Conservation (phyloP, 2,329 filamentous ascomycete genomes). For the Trichophyton mentagrophytes region DNA sequence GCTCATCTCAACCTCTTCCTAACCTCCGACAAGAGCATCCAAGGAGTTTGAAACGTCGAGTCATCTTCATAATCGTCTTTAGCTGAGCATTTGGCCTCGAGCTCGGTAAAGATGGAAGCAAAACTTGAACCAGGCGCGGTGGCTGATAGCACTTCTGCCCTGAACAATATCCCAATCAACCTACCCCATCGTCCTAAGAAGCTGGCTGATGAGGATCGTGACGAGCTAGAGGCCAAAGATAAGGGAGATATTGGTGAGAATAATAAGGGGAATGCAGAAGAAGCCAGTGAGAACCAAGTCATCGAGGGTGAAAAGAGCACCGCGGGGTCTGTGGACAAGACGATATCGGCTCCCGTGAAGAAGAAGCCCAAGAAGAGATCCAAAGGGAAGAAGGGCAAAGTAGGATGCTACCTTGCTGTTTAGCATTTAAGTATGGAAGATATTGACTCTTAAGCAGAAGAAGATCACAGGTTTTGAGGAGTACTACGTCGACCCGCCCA, state of each 20-base stretch:
- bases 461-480: conserved; percentile 62
- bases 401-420: background rate
- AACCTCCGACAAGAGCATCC: background rate
- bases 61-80: background rate
- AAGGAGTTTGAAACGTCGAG: background rate
- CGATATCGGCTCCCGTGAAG: conserved; percentile 4
- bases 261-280: background rate
- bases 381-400: conserved; percentile 23
- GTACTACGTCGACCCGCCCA: conserved; percentile 64
- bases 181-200: background rate
- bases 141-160: background rate
- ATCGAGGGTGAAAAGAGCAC: background rate
- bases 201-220: background rate
- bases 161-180: background rate
- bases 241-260: background rate
- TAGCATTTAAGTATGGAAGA: background rate
- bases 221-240: background rate
- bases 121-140: background rate
- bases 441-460: conserved; percentile 18
- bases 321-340: background rate
- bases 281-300: background rate
- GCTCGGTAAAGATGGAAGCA: background rate
- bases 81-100: background rate
- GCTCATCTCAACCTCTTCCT: background rate
- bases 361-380: conserved; percentile 24